Percentiles rank a stretch among this genome's conserved stretches.
phyloP scores from a whole-genome alignment of 345 rosid species.

The Boechera stricta region DNA sequence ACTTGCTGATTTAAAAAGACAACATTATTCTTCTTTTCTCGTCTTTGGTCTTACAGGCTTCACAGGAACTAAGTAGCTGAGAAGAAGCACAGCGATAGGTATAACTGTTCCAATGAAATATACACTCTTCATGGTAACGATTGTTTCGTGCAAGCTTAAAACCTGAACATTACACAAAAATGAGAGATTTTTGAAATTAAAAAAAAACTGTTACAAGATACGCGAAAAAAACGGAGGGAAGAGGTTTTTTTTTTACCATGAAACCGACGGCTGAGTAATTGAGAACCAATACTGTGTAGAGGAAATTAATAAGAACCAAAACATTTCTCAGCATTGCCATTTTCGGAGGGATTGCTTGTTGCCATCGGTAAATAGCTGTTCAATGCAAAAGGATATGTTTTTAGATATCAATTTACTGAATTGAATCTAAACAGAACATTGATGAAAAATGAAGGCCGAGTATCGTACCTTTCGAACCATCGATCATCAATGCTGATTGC shows the following conservation, averaged over 20 bases:
- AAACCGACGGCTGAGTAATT: conserved; percentile 91
- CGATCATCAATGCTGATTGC: conserved; percentile 95
- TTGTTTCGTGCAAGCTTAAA: conserved; percentile 73
- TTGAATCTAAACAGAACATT: background rate
- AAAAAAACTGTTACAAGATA: background rate
- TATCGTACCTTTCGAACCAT: conserved; percentile 81
- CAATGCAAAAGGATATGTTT: background rate
- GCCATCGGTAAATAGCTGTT: conserved; percentile 91
- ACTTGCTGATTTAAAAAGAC: background rate
- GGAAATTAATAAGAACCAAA: conserved; percentile 62
- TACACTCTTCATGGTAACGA: conserved; percentile 75
- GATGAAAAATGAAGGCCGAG: background rate
- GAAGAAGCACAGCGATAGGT: conserved; percentile 66
- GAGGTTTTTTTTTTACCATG: conserved; percentile 60
- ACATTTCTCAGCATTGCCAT: conserved; percentile 56
- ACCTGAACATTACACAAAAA: conserved; percentile 54
- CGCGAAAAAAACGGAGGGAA: background rate
- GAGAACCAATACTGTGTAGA: conserved; percentile 74
- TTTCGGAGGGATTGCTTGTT: conserved; percentile 71
- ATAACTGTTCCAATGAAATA: conserved; percentile 78
- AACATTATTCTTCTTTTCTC: conserved; percentile 60
- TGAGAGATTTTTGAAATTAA: background rate
- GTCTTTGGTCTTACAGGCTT: conserved; percentile 69
- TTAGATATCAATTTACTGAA: background rate
- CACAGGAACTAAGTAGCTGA: conserved; percentile 66